These are phyloP conservation scores for Fusarium mundagurra DNA, from an alignment of 2,329 filamentous ascomycete species.

Conservation along the genomic window DNA sequence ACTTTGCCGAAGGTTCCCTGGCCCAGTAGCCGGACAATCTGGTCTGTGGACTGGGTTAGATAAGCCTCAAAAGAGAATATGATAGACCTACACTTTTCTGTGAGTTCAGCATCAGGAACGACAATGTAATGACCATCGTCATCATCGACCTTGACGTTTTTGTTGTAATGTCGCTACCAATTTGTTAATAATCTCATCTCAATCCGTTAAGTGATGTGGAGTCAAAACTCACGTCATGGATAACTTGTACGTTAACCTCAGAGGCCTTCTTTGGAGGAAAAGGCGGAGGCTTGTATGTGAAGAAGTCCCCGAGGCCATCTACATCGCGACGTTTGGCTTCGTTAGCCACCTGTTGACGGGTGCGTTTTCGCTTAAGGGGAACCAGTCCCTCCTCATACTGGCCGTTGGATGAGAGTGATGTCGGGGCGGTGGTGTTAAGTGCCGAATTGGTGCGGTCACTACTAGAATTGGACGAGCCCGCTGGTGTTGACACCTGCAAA, in stretches of 20 bases:
- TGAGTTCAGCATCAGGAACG: conserved; percentile 84
- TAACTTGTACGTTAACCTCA: conserved; percentile 73
- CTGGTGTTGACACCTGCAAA: conserved; percentile 71
- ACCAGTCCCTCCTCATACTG: conserved; percentile 72
- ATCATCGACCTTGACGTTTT: conserved; percentile 85
- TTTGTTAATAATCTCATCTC: conserved; percentile 20
- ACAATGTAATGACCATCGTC: conserved; percentile 98
- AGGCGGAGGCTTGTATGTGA: conserved; percentile 85
- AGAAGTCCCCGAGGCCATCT: conserved; percentile 75
- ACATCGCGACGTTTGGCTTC: conserved; percentile 83
- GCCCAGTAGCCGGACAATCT: conserved; percentile 87
- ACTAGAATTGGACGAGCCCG: conserved; percentile 79
- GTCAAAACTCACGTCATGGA: conserved; percentile 67
- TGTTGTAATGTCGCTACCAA: conserved; percentile 53
- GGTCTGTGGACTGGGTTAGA: conserved; percentile 65
- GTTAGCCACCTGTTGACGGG: conserved; percentile 81
- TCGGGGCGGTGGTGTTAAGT: conserved; percentile 87
- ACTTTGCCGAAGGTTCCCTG: conserved; percentile 99
- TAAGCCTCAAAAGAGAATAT: not conserved
- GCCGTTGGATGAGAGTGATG: conserved; percentile 73
- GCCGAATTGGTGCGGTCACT: conserved; percentile 85
- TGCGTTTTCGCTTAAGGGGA: conserved; percentile 93
- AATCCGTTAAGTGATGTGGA: not conserved
- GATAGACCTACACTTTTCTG: conserved; percentile 82
- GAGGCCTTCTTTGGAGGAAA: conserved; percentile 91